Evolutionary conservation across 352 stramenopile genomes (phyloP), one percentile per base, ranked within the genome.

Genomic region (Aphanomyces astaci): DNA sequence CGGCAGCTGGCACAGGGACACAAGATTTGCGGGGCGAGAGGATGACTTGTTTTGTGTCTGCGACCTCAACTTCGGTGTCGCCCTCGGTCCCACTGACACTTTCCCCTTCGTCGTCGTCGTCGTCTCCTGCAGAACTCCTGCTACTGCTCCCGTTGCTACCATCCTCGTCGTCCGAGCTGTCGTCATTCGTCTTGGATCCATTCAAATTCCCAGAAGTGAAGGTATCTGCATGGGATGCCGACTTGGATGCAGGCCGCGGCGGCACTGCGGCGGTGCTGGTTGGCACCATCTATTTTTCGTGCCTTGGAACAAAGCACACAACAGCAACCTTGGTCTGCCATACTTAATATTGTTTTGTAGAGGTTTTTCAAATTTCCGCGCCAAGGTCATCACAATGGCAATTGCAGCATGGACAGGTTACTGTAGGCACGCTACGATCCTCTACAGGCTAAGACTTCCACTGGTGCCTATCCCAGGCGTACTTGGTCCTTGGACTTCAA

Each of bases 251-350:
- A 19, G 24, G n/a, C 24, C 19, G 25, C 33, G 54, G 54, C 30
- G 54, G 39, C 39, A 53, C 46, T 27, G 33, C 39, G 9, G 32
- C 56, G 36, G 56, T 39, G 56, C 31, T 53, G 56, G 56, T 65
- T 24, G 40, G 56, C 56, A 65, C 56, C 56, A 65, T 65, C 56
- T 65, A 65, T 65, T 65, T 65, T 53, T 53, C 36, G n/a, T 40
- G 56, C 32, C 53, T 46, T 62, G 22, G 28, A 19, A 62, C 15
- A 27, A n/a, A 22, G 32, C 39, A 46, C 45, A 7, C 13, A 53
- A 53, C 13, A 53, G 30, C 24, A 46, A 43, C 36, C 15, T 45
- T 33, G 11, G 40, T 24, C 31, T 48, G 51, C 2, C 7, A 65
- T 19, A 51, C 28, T 28, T 64, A 49, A 64, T 64, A 49, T 63